phyloP scores from a whole-genome alignment of 768 basidiomycete genomes.

The Mycena amicta region DNA sequence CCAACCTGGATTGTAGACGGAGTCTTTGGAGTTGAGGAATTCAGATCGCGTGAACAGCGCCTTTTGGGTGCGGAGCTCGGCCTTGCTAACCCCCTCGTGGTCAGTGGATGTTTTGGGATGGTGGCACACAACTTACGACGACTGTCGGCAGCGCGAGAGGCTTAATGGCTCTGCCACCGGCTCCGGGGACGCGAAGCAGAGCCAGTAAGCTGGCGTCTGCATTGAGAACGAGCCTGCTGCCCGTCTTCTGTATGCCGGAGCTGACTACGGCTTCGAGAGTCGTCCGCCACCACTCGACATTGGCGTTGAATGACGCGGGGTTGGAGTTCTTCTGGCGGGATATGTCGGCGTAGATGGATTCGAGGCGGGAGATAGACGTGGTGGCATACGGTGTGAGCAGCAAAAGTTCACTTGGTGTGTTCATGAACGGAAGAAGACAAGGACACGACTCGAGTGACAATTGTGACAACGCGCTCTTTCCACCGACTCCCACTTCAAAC shows the following conservation, averaged over 20 bases:
- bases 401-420: conserved; percentile 18
- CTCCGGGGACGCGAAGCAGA: conserved; percentile 61
- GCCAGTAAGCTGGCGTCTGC: conserved; percentile 60
- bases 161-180: conserved; percentile 48
- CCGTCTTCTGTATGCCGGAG: conserved; percentile 52
- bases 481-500: not conserved
- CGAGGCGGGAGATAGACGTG: conserved; percentile 58
- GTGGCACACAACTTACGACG: conserved; percentile 56
- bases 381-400: conserved; percentile 48
- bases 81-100: conserved; percentile 57
- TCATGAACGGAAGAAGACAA: conserved; percentile 10
- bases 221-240: conserved; percentile 61
- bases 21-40: conserved; percentile 58
- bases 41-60: conserved; percentile 50
- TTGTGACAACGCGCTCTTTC: not conserved
- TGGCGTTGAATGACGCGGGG: conserved; percentile 77
- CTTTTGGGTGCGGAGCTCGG: conserved; percentile 57
- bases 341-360: conserved; percentile 87
- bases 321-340: conserved; percentile 83
- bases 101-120: conserved; percentile 24
- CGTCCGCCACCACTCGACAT: conserved; percentile 86
- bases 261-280: conserved; percentile 64
- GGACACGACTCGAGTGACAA: not conserved
- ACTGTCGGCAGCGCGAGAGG: conserved; percentile 72
- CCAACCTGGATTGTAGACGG: conserved; percentile 72